These are phyloP conservation scores for Rhynchosporium graminicola DNA, from an alignment of 2,329 filamentous ascomycete genomes.

Conservation along the genomic window DNA sequence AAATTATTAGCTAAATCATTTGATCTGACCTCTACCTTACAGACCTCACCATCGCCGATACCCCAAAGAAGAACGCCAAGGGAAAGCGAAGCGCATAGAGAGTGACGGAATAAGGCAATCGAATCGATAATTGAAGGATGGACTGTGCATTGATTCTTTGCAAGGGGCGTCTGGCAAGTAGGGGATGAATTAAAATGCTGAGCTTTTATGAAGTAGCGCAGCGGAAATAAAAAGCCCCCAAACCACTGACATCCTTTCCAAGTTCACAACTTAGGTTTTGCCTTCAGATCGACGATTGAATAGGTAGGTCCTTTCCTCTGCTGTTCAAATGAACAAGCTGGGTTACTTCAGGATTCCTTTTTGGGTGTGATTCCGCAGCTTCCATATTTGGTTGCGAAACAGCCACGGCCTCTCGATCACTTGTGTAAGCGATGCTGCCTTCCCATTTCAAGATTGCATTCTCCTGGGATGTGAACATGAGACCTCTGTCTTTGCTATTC, in stretches of 20 bases:
- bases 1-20: background rate
- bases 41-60: slow-evolving; percentile 61
- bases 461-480: background rate
- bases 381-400: background rate
- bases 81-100: slow-evolving; percentile 41
- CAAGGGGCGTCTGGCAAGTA: slow-evolving; percentile 32
- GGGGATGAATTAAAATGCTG: slow-evolving; percentile 23
- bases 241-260: slow-evolving; percentile 6
- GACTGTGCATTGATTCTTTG: slow-evolving; percentile 26
- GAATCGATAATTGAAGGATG: slow-evolving; percentile 12
- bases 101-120: slow-evolving; percentile 20
- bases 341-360: background rate
- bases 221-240: slow-evolving; percentile 29
- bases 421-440: slow-evolving; percentile 15
- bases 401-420: background rate
- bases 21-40: slow-evolving; percentile 22
- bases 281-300: no score
- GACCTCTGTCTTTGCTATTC: background rate
- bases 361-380: background rate
- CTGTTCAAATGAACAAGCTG: background rate
- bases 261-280: no score
- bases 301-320: background rate
- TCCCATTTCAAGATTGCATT: background rate
- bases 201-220: slow-evolving; percentile 33
- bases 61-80: slow-evolving; percentile 60